Evolutionary conservation across 2,329 filamentous ascomycete species (phyloP).

Genomic region (Paecilomyces sp.): DNA sequence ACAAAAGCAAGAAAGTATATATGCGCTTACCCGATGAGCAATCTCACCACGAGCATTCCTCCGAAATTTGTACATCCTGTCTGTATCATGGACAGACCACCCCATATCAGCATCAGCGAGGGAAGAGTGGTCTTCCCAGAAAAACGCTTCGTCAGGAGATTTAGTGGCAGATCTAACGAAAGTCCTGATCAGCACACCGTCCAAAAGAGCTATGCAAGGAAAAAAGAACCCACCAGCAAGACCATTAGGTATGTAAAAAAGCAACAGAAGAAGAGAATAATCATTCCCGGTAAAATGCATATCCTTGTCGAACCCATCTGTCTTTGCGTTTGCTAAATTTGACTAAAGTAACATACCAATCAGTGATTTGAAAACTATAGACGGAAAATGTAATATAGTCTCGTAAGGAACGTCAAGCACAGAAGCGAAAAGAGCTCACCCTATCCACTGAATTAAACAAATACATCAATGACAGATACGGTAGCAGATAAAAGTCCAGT

Average conservation of each 20-base stretch:
- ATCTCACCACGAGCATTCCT: conserved; percentile 3
- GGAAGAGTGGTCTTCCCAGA: conserved; percentile 4
- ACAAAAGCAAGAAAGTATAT: neutral
- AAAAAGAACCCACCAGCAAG: conserved; percentile 19
- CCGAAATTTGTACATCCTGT: conserved; percentile 6
- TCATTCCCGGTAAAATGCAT: conserved; percentile 24
- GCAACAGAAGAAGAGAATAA: conserved; percentile 24
- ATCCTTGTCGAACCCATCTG: conserved; percentile 41
- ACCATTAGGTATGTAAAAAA: conserved; percentile 48
- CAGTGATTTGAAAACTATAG: neutral
- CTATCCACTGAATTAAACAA: neutral
- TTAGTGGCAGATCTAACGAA: conserved; percentile 39
- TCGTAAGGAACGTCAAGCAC: neutral
- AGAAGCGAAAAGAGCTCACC: neutral
- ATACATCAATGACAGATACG: conserved; percentile 1
- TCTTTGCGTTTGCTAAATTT: conserved; percentile 30
- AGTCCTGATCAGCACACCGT: neutral
- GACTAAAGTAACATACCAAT: neutral
- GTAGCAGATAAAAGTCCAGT: neutral
- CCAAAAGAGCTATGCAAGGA: neutral
- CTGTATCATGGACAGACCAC: conserved; percentile 11
- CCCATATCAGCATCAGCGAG: conserved; percentile 14
- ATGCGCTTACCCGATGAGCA: conserved; percentile 12
- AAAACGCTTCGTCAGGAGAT: conserved; percentile 6
- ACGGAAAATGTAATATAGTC: neutral